A percentile compares a stretch with the other conserved stretches of the same genome.
Evolutionary conservation across 2,329 filamentous ascomycete species (phyloP).

Genomic region (Monilinia fructigena): DNA sequence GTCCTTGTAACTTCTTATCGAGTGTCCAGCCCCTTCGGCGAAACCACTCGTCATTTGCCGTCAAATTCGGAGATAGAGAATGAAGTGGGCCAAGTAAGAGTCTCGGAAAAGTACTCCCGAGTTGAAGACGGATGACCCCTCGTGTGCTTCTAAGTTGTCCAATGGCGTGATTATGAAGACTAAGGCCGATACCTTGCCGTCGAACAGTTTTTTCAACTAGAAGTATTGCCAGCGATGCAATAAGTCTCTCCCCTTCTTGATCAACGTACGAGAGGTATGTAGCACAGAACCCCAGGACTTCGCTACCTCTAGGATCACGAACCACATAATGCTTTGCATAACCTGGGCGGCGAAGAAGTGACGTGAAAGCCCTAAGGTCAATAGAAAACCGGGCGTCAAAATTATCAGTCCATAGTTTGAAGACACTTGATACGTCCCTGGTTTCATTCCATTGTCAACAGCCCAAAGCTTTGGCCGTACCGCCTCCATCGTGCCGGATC

Average conservation of each 20-base stretch:
- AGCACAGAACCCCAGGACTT: slow-evolving; percentile 57
- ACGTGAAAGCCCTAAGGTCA: slow-evolving; percentile 44
- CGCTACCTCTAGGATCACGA: slow-evolving; percentile 46
- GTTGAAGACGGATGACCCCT: slow-evolving; percentile 54
- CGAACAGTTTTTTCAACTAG: slow-evolving; percentile 52
- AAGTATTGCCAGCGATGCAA: slow-evolving; percentile 56
- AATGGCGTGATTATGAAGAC: slow-evolving; percentile 53
- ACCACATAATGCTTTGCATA: slow-evolving; percentile 59
- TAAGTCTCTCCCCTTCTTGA: slow-evolving; percentile 50
- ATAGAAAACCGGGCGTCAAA: slow-evolving; percentile 46
- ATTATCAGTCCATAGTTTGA: slow-evolving; percentile 35
- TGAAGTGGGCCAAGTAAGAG: slow-evolving; percentile 54
- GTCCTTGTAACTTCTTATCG: slow-evolving; percentile 46
- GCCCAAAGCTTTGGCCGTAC: slow-evolving; percentile 34
- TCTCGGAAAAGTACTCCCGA: slow-evolving; percentile 59
- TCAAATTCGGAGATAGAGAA: slow-evolving; percentile 37
- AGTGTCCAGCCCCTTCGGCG: slow-evolving; percentile 54
- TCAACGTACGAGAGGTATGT: slow-evolving; percentile 59
- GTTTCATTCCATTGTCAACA: slow-evolving; percentile 38
- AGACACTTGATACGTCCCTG: slow-evolving; percentile 34
- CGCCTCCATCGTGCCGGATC: slow-evolving; percentile 1
- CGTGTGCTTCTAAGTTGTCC: slow-evolving; percentile 50
- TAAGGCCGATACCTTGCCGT: slow-evolving; percentile 52
- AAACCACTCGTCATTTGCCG: slow-evolving; percentile 51
- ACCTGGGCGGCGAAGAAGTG: slow-evolving; percentile 53